These are phyloP conservation scores for Paulownia fortunei DNA, from an alignment of 257 asterid genomes.

Conservation along the genomic window DNA sequence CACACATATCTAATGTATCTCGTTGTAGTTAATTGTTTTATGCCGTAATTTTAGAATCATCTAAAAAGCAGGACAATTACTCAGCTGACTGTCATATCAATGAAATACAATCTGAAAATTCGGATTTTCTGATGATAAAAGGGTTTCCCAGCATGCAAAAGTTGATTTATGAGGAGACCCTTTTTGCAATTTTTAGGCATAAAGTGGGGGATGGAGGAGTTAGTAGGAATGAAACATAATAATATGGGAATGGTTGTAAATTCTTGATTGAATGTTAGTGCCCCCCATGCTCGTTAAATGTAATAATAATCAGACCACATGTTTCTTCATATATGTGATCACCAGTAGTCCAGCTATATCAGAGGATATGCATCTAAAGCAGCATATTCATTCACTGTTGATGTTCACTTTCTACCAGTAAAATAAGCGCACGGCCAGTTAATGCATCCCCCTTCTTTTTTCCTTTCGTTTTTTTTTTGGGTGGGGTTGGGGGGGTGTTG, in stretches of 20 bases:
- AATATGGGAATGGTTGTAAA: not conserved
- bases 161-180: not conserved
- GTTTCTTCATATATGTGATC: not conserved
- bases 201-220: not conserved
- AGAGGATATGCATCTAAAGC: not conserved
- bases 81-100: not conserved
- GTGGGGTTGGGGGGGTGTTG: too few relatives aligned
- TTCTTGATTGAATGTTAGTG: not conserved
- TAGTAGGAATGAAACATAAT: not conserved
- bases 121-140: not conserved
- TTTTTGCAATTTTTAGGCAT: not conserved
- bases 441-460: too few relatives aligned
- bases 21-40: too few relatives aligned
- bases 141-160: not conserved
- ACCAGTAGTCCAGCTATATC: too few relatives aligned
- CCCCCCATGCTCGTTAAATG: conserved; percentile 12
- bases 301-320: not conserved
- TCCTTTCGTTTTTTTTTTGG: too few relatives aligned
- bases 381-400: conserved; percentile 11
- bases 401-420: conserved; percentile 10
- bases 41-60: not conserved
- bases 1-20: not conserved
- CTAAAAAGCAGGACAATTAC: not conserved
- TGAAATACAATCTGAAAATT: not conserved
- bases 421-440: not conserved